These are phyloP conservation scores for Selenicereus undatus DNA, from an alignment of 148 eudicot genomes.

Conservation along the genomic window DNA sequence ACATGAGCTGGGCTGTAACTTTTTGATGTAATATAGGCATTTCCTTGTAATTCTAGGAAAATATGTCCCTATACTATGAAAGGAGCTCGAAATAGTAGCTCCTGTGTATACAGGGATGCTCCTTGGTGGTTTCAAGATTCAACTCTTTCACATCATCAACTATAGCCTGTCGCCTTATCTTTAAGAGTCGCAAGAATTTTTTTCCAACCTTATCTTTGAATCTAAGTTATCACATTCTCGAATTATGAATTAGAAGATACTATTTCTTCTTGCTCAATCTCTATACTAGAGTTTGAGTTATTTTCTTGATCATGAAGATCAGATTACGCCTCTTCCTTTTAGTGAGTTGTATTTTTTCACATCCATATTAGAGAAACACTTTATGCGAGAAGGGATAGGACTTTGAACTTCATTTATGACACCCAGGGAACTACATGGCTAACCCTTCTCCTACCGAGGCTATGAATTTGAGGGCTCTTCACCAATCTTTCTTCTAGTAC, in stretches of 20 bases:
- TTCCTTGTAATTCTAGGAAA: conserved; percentile 12
- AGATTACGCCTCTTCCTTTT: not conserved
- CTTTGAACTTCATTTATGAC: not conserved
- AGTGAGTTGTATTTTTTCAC: not conserved
- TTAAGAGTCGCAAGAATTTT: too few relatives aligned
- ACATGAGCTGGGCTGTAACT: not conserved
- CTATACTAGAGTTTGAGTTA: not conserved
- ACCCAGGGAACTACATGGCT: not conserved
- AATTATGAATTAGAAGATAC: too few relatives aligned
- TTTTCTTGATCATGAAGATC: not conserved
- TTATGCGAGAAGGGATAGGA: not conserved
- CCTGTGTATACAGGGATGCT: too few relatives aligned
- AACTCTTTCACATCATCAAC: too few relatives aligned
- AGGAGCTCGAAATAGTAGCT: not conserved
- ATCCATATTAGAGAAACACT: not conserved
- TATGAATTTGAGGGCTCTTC: too few relatives aligned
- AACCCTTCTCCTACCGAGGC: not conserved
- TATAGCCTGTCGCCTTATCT: too few relatives aligned
- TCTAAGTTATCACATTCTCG: too few relatives aligned
- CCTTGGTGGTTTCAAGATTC: too few relatives aligned
- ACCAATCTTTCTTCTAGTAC: too few relatives aligned
- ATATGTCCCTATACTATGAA: not conserved
- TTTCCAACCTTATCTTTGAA: too few relatives aligned
- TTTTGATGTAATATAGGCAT: not conserved
- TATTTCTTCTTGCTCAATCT: too few relatives aligned